Conservation (phyloP, 1,284 basidiomycete genomes). For the Pseudozyma thailandica region DNA sequence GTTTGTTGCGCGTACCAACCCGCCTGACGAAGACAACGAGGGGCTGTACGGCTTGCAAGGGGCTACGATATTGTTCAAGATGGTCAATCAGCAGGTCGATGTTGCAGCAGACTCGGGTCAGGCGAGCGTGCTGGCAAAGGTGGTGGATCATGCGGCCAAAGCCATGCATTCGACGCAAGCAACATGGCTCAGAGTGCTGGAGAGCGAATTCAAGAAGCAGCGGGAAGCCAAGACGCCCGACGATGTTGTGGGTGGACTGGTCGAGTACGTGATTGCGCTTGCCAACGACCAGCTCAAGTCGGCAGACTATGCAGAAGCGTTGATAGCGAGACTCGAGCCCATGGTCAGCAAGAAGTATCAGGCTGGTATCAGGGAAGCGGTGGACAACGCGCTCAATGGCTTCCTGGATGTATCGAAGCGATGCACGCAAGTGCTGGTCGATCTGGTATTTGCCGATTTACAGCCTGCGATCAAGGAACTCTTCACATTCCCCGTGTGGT, state of each 20-base stretch:
- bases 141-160: constrained; percentile 86
- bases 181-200: constrained; percentile 86
- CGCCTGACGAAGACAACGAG: constrained; percentile 88
- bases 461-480: constrained; percentile 86
- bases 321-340: constrained; percentile 85
- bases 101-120: constrained; percentile 95
- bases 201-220: constrained; percentile 87
- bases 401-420: constrained; percentile 98
- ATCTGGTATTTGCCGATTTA: constrained; percentile 94
- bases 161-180: constrained; percentile 91
- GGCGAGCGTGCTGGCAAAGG: constrained; percentile 88
- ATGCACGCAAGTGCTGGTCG: constrained; percentile 92
- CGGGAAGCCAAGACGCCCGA: constrained; percentile 81
- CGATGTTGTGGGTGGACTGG: constrained; percentile 85
- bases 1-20: constrained; percentile 83
- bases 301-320: constrained; percentile 89
- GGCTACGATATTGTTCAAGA: constrained; percentile 94
- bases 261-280: constrained; percentile 96
- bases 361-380: constrained; percentile 80
- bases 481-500: constrained; percentile 77
- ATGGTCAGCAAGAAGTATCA: constrained; percentile 94
- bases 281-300: constrained; percentile 98
- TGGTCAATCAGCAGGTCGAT: constrained; percentile 95
- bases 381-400: constrained; percentile 97
- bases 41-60: constrained; percentile 91